Evolutionary conservation across 768 basidiomycete genomes (phyloP), one percentile per base, ranked within the genome.

Genomic region (Pleurotus giganteus): DNA sequence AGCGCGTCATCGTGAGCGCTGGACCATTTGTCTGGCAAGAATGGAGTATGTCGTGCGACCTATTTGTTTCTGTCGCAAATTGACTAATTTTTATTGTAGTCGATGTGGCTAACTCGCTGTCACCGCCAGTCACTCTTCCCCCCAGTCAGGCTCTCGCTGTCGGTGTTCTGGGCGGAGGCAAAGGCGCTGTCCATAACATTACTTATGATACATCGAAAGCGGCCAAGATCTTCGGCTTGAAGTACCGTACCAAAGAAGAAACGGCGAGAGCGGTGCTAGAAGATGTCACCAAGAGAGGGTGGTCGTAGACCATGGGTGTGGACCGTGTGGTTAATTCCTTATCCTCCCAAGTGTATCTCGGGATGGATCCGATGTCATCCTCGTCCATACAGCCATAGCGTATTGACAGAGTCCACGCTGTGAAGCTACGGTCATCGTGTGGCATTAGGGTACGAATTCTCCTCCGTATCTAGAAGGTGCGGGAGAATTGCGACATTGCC

Each of bases 1-100:
- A 85, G 47, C 69, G 85, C 12, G 19, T 51, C 34, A 34, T 51
- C 23, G 21, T 51, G n/a, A 37, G 29, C n/a, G 49, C 49, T n/a
- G 53, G 37, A 9, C 32, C 51, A 17, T 60, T 50, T 50, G 45
- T 50, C 8, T 65, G 57, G 59, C 64, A 65, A 27, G 61, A 65
- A 47, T 65, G 57, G 57, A 49, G 63, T 66, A 31, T 46, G 19
- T 44, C 32, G 34, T 21, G 2, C 23, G 4, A 15, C 9, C 4
- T 28, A 36, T 19, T 13, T 11, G 26, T 34, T 45, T 19, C 24
- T 17, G 17, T 26, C 13, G 27, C 37, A 37, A 50, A 19, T 47
- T n/a, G n/a, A n/a, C n/a, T n/a, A n/a, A n/a, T 13, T 47, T 13
- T 27, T 12, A 29, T 3, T 49, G 3, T 36, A 62, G 60, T 63